phyloP scores from a whole-genome alignment of 2,329 filamentous ascomycete genomes.

The Didymella arachidicola region DNA sequence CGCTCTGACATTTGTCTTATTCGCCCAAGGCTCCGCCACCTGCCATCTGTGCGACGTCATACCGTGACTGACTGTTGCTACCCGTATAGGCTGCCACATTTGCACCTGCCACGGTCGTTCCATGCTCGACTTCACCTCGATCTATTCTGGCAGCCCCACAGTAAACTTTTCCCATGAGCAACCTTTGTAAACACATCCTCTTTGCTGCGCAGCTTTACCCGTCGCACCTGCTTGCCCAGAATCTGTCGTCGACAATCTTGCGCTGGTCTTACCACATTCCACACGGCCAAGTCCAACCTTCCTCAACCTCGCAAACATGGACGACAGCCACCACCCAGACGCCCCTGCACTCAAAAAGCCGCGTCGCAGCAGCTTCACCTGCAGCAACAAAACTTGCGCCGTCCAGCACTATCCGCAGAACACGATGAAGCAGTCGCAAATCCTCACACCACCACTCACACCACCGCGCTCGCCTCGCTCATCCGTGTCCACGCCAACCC shows the following conservation, averaged over 20 bases:
- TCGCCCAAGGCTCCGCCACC: constrained; percentile 14
- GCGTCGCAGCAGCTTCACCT: constrained; percentile 1
- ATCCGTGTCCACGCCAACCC: not conserved
- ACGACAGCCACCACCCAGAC: constrained; percentile 8
- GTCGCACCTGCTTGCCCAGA: constrained; percentile 27
- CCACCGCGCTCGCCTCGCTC: constrained; percentile 8
- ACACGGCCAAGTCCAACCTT: constrained; percentile 2
- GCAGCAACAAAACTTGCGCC: not conserved
- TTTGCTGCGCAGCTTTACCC: constrained; percentile 17
- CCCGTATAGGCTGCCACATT: constrained; percentile 38
- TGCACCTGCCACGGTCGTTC: constrained; percentile 6
- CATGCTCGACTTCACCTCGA: not conserved
- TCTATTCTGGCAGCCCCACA: not conserved
- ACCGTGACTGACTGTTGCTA: constrained; percentile 36
- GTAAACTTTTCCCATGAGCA: constrained; percentile 6
- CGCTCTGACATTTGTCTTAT: constrained; percentile 17
- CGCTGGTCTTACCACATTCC: constrained; percentile 13
- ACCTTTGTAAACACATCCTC: constrained; percentile 8
- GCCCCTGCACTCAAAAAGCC: constrained; percentile 2
- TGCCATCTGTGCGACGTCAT: constrained; percentile 37
- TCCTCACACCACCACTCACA: constrained; percentile 7
- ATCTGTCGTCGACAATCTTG: constrained; percentile 19
- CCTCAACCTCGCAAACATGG: constrained; percentile 5
- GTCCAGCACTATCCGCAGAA: not conserved
- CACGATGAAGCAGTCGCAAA: constrained; percentile 13